These are phyloP conservation scores for Angomonas ambiguus DNA, from an alignment of 208 protist genomes.

Conservation along the genomic window DNA sequence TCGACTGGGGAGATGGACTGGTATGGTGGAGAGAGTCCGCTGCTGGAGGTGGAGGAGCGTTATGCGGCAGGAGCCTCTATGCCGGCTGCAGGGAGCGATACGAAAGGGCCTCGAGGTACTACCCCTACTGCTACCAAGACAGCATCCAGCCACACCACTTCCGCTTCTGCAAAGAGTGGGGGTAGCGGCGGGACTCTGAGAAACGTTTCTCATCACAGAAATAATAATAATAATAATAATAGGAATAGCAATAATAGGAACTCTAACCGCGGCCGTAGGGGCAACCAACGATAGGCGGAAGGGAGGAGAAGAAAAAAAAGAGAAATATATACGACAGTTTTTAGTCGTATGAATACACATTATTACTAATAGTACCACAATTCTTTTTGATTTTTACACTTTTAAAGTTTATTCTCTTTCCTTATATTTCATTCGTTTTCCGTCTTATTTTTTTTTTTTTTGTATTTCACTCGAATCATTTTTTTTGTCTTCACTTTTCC, in stretches of 20 bases:
- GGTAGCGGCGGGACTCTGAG: too few relatives aligned
- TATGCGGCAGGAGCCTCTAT: too few relatives aligned
- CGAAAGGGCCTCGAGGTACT: too few relatives aligned
- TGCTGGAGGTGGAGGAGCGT: too few relatives aligned
- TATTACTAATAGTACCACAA: too few relatives aligned
- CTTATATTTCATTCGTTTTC: too few relatives aligned
- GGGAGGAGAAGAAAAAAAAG: too few relatives aligned
- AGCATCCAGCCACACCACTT: background rate
- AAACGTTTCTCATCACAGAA: too few relatives aligned
- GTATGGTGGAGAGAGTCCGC: slow-evolving; percentile 47
- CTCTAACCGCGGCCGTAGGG: background rate
- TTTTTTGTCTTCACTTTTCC: slow-evolving; percentile 13
- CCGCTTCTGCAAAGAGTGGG: too few relatives aligned
- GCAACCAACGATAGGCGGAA: background rate
- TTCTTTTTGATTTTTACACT: too few relatives aligned
- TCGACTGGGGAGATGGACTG: slow-evolving; percentile 43
- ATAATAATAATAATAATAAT: background rate
- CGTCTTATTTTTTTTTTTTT: slow-evolving; percentile 13
- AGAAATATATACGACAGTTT: slow-evolving; percentile 1
- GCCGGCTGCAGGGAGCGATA: too few relatives aligned
- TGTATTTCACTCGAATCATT: slow-evolving; percentile 1
- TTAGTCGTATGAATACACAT: background rate
- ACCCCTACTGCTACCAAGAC: background rate
- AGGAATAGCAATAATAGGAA: background rate
- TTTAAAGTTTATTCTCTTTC: too few relatives aligned